phyloP scores from a whole-genome alignment of 495 filamentous ascomycete species.

The Penicillium daleae region DNA sequence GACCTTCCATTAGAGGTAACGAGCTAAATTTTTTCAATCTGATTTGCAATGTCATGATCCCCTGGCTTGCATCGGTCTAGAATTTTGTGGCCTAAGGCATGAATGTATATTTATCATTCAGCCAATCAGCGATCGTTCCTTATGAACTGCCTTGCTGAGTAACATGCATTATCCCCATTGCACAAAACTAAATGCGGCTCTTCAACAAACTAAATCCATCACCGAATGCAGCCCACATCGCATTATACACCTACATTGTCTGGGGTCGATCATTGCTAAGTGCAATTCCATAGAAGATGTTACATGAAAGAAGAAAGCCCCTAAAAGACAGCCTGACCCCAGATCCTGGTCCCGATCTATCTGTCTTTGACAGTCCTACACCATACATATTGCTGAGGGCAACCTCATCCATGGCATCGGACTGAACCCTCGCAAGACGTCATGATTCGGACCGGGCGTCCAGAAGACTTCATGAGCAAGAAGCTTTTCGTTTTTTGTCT shows the following conservation, averaged over 20 bases:
- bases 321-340: not conserved
- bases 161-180: not conserved
- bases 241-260: not conserved
- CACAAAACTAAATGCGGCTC: constrained; percentile 11
- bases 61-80: not conserved
- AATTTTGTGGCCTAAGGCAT: not conserved
- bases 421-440: not conserved
- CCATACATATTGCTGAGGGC: not conserved
- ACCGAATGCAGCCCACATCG: constrained; percentile 3
- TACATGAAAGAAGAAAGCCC: not conserved
- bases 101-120: not conserved
- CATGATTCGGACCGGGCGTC: constrained; percentile 2
- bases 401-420: not conserved
- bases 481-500: constrained; percentile 19
- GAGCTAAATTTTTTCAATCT: not conserved
- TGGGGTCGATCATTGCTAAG: constrained; percentile 3
- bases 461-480: constrained; percentile 16
- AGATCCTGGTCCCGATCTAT: not conserved
- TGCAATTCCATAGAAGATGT: not conserved
- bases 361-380: not conserved
- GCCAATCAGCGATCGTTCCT: not conserved
- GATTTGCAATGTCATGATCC: not conserved
- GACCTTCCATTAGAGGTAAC: not conserved
- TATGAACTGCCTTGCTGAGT: not conserved
- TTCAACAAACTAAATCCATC: not conserved